A percentile compares a stretch with the other conserved stretches of the same genome.
Conservation (phyloP, 768 basidiomycete genomes). For the Mycena vitilis region DNA sequence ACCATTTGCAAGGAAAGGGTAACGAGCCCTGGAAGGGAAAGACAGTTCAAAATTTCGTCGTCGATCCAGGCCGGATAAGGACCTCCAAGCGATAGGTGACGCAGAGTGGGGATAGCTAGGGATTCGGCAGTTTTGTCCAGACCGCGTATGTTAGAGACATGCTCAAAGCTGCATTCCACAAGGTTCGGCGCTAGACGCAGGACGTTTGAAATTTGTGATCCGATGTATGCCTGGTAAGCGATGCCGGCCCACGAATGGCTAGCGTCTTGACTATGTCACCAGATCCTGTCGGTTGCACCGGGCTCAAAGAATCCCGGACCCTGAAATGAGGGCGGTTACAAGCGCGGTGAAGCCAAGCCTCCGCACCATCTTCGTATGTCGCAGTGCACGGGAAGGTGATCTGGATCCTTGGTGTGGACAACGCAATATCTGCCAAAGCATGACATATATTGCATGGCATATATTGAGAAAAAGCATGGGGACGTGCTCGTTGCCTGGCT, state of each 20-base stretch:
- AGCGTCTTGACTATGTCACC: not conserved
- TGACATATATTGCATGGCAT: not conserved
- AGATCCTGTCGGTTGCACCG: not conserved
- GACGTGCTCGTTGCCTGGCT: not conserved
- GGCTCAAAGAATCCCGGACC: not conserved
- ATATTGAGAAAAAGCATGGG: not conserved
- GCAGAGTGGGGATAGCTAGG: not conserved
- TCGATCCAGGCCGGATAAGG: not conserved
- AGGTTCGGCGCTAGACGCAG: not conserved
- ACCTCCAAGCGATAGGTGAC: not conserved
- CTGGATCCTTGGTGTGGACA: not conserved
- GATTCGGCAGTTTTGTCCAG: not conserved
- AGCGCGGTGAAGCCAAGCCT: not conserved
- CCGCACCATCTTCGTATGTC: not conserved
- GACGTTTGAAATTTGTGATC: not conserved
- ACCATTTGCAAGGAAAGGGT: not conserved
- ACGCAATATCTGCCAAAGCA: not conserved
- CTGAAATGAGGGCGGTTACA: not conserved
- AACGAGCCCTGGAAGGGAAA: not conserved
- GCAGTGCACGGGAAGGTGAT: not conserved
- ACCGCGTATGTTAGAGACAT: not conserved
- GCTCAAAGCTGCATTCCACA: not conserved
- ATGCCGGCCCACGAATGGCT: not conserved
- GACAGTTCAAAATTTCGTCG: not conserved
- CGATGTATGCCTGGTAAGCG: not conserved